phyloP scores from a whole-genome alignment of 208 protist species.

The Acanthamoeba lenticulata region DNA sequence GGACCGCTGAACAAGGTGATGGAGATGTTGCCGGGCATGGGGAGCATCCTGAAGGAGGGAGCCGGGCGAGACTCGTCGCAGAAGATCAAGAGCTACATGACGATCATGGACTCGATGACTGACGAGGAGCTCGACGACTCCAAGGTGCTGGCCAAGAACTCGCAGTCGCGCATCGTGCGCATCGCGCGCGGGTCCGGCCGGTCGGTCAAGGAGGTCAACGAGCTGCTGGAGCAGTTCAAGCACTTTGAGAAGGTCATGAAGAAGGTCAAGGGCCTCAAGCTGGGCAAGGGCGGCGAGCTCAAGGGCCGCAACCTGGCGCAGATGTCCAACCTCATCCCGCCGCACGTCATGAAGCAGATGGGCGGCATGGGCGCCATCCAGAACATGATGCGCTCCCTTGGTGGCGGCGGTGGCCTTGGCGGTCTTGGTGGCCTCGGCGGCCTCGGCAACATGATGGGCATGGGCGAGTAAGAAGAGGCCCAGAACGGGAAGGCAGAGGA shows the following conservation, averaged over 20 bases:
- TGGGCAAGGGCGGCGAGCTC: slow-evolving; percentile 29
- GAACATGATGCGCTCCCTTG: slow-evolving; percentile 78
- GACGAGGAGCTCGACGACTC: slow-evolving; percentile 84
- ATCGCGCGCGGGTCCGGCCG: slow-evolving; percentile 83
- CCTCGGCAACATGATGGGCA: slow-evolving; percentile 18
- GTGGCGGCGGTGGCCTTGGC: neutral
- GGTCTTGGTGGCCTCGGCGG: neutral
- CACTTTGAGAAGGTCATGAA: slow-evolving; percentile 79
- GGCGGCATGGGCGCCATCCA: slow-evolving; percentile 72
- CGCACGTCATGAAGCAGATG: slow-evolving; percentile 86
- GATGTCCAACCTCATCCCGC: slow-evolving; percentile 80
- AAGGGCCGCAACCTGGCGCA: slow-evolving; percentile 71
- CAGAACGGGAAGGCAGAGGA: too few relatives aligned
- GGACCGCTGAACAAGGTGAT: slow-evolving; percentile 90
- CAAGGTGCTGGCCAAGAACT: slow-evolving; percentile 70
- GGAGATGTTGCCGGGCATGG: slow-evolving; percentile 94
- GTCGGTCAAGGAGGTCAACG: slow-evolving; percentile 74
- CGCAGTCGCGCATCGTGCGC: slow-evolving; percentile 72
- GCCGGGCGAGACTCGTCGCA: slow-evolving; percentile 81
- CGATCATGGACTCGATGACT: slow-evolving; percentile 97
- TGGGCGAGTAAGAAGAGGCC: slow-evolving; percentile 17
- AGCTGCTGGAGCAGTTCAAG: slow-evolving; percentile 83
- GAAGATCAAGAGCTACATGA: slow-evolving; percentile 93
- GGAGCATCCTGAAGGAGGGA: slow-evolving; percentile 84
- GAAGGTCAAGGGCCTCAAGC: slow-evolving; percentile 75